Conservation (phyloP, 2,329 filamentous ascomycete genomes). For the Fusarium sp. region DNA sequence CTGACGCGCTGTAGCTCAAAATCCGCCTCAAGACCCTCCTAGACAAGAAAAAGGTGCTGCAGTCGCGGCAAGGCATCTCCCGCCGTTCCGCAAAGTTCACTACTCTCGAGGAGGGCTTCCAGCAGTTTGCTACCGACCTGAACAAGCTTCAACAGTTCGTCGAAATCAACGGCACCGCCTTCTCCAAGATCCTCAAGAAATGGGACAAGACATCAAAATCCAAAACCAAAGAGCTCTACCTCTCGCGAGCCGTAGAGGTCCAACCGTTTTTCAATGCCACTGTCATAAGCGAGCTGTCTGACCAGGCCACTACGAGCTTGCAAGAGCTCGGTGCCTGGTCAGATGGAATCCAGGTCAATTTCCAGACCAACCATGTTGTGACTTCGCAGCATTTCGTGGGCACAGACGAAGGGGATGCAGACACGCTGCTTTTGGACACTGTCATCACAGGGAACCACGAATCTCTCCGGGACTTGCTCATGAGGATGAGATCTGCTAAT, state of each 20-base stretch:
- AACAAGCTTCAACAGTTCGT: slow-evolving; percentile 99
- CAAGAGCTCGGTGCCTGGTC: slow-evolving; percentile 97
- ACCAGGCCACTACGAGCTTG: slow-evolving; percentile 95
- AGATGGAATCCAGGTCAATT: slow-evolving; percentile 93
- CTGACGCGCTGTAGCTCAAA: slow-evolving; percentile 75
- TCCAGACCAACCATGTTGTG: slow-evolving; percentile 75
- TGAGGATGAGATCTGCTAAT: slow-evolving; percentile 70
- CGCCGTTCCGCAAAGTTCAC: slow-evolving; percentile 94
- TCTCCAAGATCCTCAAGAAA: slow-evolving; percentile 99
- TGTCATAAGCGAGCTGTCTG: slow-evolving; percentile 95
- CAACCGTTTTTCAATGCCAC: slow-evolving; percentile 98
- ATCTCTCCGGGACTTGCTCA: slow-evolving; percentile 83
- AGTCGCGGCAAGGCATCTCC: slow-evolving; percentile 83
- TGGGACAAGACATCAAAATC: slow-evolving; percentile 99
- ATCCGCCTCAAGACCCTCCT: slow-evolving; percentile 90
- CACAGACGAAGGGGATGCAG: slow-evolving; percentile 89
- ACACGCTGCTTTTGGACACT: slow-evolving; percentile 88
- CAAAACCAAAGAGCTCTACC: slow-evolving; percentile 96
- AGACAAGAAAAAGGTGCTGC: slow-evolving; percentile 93
- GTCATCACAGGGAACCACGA: slow-evolving; percentile 84
- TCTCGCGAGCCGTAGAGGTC: slow-evolving; percentile 95
- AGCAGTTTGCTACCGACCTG: slow-evolving; percentile 95
- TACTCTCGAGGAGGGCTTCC: slow-evolving; percentile 94
- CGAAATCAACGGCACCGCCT: slow-evolving; percentile 96
- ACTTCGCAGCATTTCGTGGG: slow-evolving; percentile 75